Evolutionary conservation across 2,329 filamentous ascomycete species (phyloP).

Genomic region (Ustilaginoidea virens): DNA sequence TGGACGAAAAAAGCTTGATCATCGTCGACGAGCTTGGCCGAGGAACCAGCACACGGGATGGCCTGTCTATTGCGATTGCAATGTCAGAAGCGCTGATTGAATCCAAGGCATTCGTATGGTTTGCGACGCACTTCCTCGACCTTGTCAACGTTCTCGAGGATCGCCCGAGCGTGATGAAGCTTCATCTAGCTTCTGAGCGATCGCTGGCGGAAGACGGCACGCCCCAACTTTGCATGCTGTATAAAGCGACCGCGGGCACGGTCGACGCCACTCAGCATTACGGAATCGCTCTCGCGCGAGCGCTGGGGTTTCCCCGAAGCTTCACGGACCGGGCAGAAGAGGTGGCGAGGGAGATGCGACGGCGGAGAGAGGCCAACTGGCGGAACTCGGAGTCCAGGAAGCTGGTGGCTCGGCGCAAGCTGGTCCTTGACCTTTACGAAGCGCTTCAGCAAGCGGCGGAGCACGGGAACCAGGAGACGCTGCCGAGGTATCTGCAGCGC

Average conservation of each 20-base stretch:
- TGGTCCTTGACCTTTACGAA: conserved; percentile 59
- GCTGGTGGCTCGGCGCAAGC: conserved; percentile 48
- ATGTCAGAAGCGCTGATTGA: conserved; percentile 79
- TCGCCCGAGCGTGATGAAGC: conserved; percentile 62
- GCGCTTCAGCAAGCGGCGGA: conserved; percentile 53
- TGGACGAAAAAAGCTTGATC: conserved; percentile 59
- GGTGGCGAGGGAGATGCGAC: conserved; percentile 47
- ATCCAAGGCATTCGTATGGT: conserved; percentile 70
- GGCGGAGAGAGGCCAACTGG: conserved; percentile 40
- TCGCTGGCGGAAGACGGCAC: conserved; percentile 29
- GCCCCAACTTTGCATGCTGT: conserved; percentile 68
- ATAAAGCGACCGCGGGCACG: conserved; percentile 61
- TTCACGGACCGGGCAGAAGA: conserved; percentile 54
- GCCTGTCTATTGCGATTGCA: conserved; percentile 74
- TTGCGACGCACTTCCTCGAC: conserved; percentile 84
- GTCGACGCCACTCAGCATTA: conserved; percentile 57
- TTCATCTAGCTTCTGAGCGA: conserved; percentile 64
- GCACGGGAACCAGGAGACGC: conserved; percentile 43
- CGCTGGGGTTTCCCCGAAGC: conserved; percentile 53
- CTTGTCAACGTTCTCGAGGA: conserved; percentile 62
- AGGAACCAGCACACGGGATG: conserved; percentile 79
- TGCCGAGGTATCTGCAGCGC: conserved; percentile 24
- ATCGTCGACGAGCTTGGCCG: conserved; percentile 88
- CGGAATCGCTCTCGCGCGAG: conserved; percentile 64
- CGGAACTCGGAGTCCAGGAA: conserved; percentile 42